Conservation (phyloP, 139 green algal genomes). For the Coelastrella sp. region DNA sequence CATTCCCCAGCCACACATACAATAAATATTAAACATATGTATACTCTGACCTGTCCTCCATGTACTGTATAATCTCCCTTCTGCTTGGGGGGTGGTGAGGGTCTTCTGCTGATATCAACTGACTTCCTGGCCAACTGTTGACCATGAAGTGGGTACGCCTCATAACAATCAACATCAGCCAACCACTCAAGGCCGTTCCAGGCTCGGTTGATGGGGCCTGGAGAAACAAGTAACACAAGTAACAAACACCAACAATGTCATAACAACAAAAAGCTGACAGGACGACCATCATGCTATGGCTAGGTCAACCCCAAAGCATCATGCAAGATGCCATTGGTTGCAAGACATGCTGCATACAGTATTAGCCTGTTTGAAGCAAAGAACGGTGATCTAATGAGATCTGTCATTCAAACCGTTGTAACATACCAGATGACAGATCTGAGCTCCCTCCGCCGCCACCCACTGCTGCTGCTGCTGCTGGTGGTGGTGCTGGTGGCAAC, state of each 20-base stretch:
- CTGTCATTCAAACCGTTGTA: too few species aligned
- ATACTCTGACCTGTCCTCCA: constrained; percentile 42
- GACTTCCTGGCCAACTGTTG: constrained; percentile 46
- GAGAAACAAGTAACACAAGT: not conserved
- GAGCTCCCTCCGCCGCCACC: not conserved
- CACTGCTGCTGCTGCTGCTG: not conserved
- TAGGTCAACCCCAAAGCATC: too few species aligned
- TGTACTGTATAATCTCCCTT: constrained; percentile 60
- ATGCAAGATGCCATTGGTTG: too few species aligned
- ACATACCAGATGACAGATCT: not conserved
- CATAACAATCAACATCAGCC: constrained; percentile 59
- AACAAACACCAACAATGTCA: too few species aligned
- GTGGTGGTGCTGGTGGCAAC: not conserved
- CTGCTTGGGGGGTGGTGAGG: not conserved
- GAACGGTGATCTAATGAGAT: not conserved
- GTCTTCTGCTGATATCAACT: not conserved
- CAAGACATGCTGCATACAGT: too few species aligned
- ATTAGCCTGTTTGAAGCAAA: not conserved
- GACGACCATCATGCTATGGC: too few species aligned
- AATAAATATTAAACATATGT: not conserved
- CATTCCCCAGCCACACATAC: not conserved
- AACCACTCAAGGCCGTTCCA: constrained; percentile 38
- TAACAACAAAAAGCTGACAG: too few species aligned
- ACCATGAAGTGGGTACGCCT: constrained; percentile 50
- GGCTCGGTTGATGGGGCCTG: constrained; percentile 42